Evolutionary conservation across 345 rosid species (phyloP), one percentile per base, ranked within the genome.

Genomic region (Ricinus communis): DNA sequence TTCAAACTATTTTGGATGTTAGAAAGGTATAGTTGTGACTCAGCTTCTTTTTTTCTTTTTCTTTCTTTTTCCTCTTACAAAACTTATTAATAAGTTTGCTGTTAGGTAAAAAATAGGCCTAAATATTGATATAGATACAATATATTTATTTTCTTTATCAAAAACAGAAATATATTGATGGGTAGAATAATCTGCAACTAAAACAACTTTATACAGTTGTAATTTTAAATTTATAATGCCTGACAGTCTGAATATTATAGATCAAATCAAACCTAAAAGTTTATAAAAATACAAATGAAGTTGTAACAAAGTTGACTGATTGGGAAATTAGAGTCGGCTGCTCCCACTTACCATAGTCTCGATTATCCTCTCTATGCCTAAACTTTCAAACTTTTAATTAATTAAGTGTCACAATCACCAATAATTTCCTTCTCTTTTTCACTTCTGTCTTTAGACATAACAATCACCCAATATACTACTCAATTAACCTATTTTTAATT

Each of bases 281-380:
- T 3, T 8, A 49, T 8, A 33, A 4, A 43, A 43, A 43, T 43
- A 12, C 47, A 28, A 19, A 21, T 25, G 11, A 7, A 25, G 8
- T 19, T 45, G 18, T 10, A 21, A 25, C 24, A 33, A 36, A 43
- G 10, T 53, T 45, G 60, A 56, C 30, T 47, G 68, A 68, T 30
- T 69, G 25, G 40, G 51, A n/a, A 24, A 25, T 49, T 13, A 28
- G 24, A 72, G 11, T 16, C 8, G 33, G 49, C 36, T 54, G 56
- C 47, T 27, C 33, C 54, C 53, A 36, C 31, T 36, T 53, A 28
- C 55, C 55, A 38, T 11, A 52, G 69, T 61, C 69, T 69, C 43
- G 53, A 62, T 47, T 68, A n/a, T 55, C 56, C 30, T 19, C 3
- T 62, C 24, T 31, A 7, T 43, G 15, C 25, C 52, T 62, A 56